phyloP scores from a whole-genome alignment of 495 filamentous ascomycete species.

The Aspergillus sclerotioniger region DNA sequence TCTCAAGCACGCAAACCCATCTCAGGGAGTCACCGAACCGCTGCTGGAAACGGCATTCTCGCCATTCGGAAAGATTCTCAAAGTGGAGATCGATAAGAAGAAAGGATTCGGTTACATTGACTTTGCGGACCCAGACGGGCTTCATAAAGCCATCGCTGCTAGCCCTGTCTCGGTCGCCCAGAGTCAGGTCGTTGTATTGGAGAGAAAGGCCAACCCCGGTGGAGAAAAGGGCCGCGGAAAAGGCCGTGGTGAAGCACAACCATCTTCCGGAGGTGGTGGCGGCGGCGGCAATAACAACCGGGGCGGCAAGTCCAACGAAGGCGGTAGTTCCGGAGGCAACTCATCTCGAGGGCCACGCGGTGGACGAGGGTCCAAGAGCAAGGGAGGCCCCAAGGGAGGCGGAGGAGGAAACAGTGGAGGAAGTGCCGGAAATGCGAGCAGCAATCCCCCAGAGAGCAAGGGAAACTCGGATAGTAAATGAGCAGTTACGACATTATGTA shows the following conservation, averaged over 20 bases:
- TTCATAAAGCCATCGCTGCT: constrained; percentile 75
- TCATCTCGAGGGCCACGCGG: constrained; percentile 41
- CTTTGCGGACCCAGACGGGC: constrained; percentile 66
- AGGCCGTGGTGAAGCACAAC: constrained; percentile 36
- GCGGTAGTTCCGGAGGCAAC: constrained; percentile 36
- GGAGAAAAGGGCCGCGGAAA: constrained; percentile 42
- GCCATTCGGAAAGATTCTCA: constrained; percentile 65
- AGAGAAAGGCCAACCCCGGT: constrained; percentile 60
- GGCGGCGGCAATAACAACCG: constrained; percentile 12
- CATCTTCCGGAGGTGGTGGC: constrained; percentile 5
- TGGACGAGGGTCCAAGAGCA: constrained; percentile 33
- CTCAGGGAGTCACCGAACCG: constrained; percentile 83
- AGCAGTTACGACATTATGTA: neutral
- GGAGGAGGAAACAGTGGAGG: constrained; percentile 15
- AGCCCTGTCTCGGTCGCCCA: constrained; percentile 79
- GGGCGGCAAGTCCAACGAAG: constrained; percentile 29
- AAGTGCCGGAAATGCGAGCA: constrained; percentile 11
- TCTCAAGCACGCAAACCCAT: constrained; percentile 87
- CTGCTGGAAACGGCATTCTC: constrained; percentile 70
- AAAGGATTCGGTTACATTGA: constrained; percentile 93
- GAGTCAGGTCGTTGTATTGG: constrained; percentile 81
- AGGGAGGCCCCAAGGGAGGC: constrained; percentile 26
- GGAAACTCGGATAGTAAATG: constrained; percentile 19
- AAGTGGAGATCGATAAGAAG: constrained; percentile 85
- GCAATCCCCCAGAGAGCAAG: constrained; percentile 18